A percentile compares a stretch with the other conserved stretches of the same genome.
Conservation (phyloP, 1,139 yeast species). For the Zygoascus hellenicus region DNA sequence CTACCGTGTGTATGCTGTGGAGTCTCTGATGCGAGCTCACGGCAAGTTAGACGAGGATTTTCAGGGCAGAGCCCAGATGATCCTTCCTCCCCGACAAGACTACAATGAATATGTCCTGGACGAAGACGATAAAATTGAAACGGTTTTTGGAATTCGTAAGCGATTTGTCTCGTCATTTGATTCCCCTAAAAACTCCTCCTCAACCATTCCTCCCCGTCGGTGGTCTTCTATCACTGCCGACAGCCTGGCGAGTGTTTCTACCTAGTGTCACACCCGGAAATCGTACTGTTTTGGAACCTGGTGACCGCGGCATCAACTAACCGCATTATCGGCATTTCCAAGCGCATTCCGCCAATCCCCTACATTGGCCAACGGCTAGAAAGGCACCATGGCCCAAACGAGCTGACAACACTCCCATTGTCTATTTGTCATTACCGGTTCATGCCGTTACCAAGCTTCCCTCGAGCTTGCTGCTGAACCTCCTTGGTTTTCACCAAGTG, state of each 20-base stretch:
- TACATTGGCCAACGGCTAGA: too few species aligned
- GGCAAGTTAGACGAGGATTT: constrained; percentile 33
- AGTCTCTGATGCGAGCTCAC: constrained; percentile 31
- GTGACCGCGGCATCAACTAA: too few species aligned
- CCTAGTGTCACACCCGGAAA: background rate
- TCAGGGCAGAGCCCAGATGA: constrained; percentile 33
- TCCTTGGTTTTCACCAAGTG: background rate
- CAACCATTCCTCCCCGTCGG: background rate
- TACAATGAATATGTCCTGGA: constrained; percentile 18
- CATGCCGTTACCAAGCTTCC: background rate
- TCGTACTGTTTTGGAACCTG: too few species aligned
- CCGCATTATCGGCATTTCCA: too few species aligned
- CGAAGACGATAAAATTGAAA: constrained; percentile 20
- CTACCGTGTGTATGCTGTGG: constrained; percentile 34
- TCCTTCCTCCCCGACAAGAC: constrained; percentile 31
- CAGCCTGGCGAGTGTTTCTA: background rate
- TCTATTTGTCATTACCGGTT: background rate
- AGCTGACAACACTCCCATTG: too few species aligned
- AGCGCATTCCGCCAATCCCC: too few species aligned
- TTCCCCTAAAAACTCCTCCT: constrained; percentile 4
- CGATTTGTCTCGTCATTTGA: constrained; percentile 23
- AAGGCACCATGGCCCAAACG: too few species aligned
- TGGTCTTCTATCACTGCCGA: constrained; percentile 1
- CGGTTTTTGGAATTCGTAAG: constrained; percentile 27
- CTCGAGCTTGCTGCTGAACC: background rate